Conservation (phyloP, 139 green algal species). For the Pycnococcus provasolii region DNA sequence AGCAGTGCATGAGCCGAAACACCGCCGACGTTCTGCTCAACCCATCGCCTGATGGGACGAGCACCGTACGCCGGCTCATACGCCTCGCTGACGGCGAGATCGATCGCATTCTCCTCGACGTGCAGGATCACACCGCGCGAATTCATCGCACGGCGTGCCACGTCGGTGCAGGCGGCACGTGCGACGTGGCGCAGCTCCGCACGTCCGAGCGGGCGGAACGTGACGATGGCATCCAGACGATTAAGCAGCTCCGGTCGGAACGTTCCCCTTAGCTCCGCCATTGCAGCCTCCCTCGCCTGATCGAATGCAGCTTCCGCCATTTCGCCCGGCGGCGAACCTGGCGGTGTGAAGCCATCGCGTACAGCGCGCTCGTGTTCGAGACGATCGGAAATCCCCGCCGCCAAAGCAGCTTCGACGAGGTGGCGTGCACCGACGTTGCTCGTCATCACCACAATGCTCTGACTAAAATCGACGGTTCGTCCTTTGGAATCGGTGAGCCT, state of each 20-base stretch:
- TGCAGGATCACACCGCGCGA: conserved; percentile 29
- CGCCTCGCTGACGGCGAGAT: background rate
- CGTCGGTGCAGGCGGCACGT: background rate
- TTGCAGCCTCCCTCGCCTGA: background rate
- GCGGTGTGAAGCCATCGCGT: background rate
- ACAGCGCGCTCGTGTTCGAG: background rate
- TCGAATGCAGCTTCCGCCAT: background rate
- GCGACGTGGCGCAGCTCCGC: conserved; percentile 58
- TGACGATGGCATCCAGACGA: conserved; percentile 72
- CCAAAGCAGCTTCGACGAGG: background rate
- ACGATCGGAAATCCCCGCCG: background rate
- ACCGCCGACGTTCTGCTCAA: conserved; percentile 27
- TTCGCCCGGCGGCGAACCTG: conserved; percentile 7
- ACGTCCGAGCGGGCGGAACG: conserved; percentile 66
- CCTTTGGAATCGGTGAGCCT: conserved; percentile 53
- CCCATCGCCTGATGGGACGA: conserved; percentile 23
- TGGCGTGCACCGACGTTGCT: conserved; percentile 70
- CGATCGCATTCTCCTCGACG: background rate
- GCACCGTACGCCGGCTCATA: conserved; percentile 25
- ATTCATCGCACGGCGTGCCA: background rate
- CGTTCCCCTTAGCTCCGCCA: conserved; percentile 17
- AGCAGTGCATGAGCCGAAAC: no score
- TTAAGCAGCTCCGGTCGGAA: conserved; percentile 82
- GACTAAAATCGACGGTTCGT: conserved; percentile 78
- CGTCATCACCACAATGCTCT: conserved; percentile 93